These are phyloP conservation scores for Sabuloglossum arenarium DNA, from an alignment of 495 filamentous ascomycete genomes.

Conservation along the genomic window DNA sequence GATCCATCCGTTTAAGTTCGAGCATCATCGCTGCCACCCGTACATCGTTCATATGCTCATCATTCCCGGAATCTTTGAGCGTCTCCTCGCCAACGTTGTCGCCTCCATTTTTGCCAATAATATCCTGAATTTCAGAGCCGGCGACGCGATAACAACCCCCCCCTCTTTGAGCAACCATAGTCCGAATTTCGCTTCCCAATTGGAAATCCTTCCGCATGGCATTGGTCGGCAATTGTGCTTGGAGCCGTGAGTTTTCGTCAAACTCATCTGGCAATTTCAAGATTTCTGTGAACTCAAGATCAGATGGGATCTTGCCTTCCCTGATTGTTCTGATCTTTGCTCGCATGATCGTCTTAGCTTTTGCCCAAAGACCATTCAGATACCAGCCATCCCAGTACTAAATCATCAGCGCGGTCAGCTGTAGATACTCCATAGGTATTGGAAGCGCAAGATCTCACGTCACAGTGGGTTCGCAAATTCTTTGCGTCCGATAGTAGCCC, in stretches of 20 bases:
- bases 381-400: constrained; percentile 66
- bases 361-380: constrained; percentile 51
- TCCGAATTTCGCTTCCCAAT: constrained; percentile 17
- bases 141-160: background rate
- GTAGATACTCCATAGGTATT: constrained; percentile 1
- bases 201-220: constrained; percentile 7
- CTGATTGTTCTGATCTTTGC: constrained; percentile 40
- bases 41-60: background rate
- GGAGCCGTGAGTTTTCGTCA: constrained; percentile 11
- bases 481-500: constrained; percentile 26
- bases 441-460: constrained; percentile 17
- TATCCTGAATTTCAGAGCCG: background rate
- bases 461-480: constrained; percentile 22
- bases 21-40: constrained; percentile 1
- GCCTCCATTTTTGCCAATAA: background rate
- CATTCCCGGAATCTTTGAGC: background rate
- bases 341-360: constrained; percentile 69
- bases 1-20: constrained; percentile 7
- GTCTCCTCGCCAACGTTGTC: constrained; percentile 3
- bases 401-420: constrained; percentile 18
- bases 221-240: constrained; percentile 15
- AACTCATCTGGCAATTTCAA: constrained; percentile 25
- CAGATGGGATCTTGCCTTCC: constrained; percentile 20
- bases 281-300: constrained; percentile 28
- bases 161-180: constrained; percentile 6